phyloP scores from a whole-genome alignment of 805 yeast species.

The Pachysolen tannophilus region DNA sequence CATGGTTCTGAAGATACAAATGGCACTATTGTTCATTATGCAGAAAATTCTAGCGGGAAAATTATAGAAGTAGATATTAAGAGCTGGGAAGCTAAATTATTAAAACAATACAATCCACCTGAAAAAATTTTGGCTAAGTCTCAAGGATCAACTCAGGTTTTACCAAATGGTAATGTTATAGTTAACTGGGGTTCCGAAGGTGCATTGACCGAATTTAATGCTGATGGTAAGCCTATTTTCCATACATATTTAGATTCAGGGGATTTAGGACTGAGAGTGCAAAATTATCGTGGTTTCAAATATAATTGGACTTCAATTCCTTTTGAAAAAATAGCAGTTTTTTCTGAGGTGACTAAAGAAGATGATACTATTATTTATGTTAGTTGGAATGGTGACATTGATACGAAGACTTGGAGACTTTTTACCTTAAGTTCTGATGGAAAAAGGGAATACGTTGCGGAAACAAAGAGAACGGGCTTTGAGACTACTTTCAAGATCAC shows the following conservation, averaged over 20 bases:
- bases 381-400: constrained; percentile 33
- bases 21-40: no score
- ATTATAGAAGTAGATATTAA: constrained; percentile 24
- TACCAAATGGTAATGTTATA: constrained; percentile 25
- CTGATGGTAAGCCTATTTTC: constrained; percentile 22
- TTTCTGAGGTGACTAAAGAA: no score
- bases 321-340: no score
- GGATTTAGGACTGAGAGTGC: constrained; percentile 17
- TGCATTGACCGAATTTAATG: constrained; percentile 26
- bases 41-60: no score
- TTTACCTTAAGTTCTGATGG: constrained; percentile 14
- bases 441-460: constrained; percentile 12
- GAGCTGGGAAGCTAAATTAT: constrained; percentile 20
- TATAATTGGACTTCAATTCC: no score
- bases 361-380: no score
- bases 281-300: constrained; percentile 29
- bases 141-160: constrained; percentile 25
- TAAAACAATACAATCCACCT: constrained; percentile 20
- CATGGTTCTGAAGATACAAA: no score
- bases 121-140: constrained; percentile 20
- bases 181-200: constrained; percentile 32
- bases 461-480: constrained; percentile 20
- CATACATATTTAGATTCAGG: constrained; percentile 27
- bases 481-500: constrained; percentile 18
- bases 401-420: constrained; percentile 24